Evolutionary conservation across 2,329 filamentous ascomycete genomes (phyloP).

Genomic region (Conoideocrella luteorostrata): DNA sequence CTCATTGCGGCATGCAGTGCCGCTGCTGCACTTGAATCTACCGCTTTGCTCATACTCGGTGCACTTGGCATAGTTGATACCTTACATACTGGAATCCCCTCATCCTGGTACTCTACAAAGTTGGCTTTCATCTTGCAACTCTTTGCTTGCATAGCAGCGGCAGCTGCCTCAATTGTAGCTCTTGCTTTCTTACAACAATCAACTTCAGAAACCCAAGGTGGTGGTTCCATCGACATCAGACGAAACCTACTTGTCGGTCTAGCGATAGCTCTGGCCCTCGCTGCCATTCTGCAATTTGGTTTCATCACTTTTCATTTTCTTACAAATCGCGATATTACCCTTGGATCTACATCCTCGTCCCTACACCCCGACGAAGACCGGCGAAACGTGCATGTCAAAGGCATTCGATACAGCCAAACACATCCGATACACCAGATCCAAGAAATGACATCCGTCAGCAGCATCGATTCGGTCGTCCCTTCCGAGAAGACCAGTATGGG

Average conservation of each 20-base stretch:
- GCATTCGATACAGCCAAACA: constrained; percentile 46
- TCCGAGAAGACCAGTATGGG: constrained; percentile 18
- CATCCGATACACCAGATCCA: constrained; percentile 25
- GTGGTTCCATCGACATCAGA: constrained; percentile 9
- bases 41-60: constrained; percentile 18
- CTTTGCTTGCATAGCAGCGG: constrained; percentile 36
- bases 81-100: constrained; percentile 15
- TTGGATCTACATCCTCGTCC: constrained; percentile 13
- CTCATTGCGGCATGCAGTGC: constrained; percentile 16
- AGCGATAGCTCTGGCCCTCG: constrained; percentile 37
- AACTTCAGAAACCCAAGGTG: constrained; percentile 11
- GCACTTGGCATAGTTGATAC: constrained; percentile 29
- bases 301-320: constrained; percentile 42
- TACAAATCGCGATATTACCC: constrained; percentile 24
- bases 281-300: constrained; percentile 40
- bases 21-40: constrained; percentile 22
- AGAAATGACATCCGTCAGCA: constrained; percentile 29
- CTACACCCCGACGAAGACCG: constrained; percentile 22
- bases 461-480: constrained; percentile 36
- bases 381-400: constrained; percentile 36
- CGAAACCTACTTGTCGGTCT: constrained; percentile 35
- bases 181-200: constrained; percentile 31
- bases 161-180: constrained; percentile 37
- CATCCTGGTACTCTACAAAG: constrained; percentile 17
- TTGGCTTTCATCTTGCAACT: constrained; percentile 25